Evolutionary conservation across 2,329 filamentous ascomycete genomes (phyloP), one percentile per base, ranked within the genome.

Genomic region (Lomentospora prolificans): DNA sequence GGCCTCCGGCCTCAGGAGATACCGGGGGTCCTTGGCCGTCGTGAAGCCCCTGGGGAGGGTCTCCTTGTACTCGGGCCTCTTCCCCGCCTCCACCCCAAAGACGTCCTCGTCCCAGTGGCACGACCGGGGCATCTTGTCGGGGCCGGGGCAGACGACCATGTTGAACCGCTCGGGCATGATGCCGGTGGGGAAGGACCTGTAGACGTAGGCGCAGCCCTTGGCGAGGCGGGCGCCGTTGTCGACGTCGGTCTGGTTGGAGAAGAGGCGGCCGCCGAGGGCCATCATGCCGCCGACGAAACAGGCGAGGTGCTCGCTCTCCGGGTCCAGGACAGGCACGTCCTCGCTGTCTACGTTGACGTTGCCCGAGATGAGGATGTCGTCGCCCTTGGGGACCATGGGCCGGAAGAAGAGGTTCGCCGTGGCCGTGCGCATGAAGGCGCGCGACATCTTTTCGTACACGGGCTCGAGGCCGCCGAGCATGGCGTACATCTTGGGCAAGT

Each of bases 1-100:
- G 2, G 87, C 87, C 69, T 92, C 88, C 19, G 87, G 87, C 57
- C 85, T 78, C 48, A 89, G 73, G 28, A 87, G 80, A 64, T 88
- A 89, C 56, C 76, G 75, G 41, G 72, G 69, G 57, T 85, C 79
- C 44, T 70, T 67, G 50, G 85, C 75, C 17, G 72, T 71, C 2
- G 76, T 71, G 65, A 86, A 80, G 19, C 83, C 84, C 4, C 69
- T 70, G 6, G 77, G 75, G 4, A 86, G 62, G 17, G 53, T 50
- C 10, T 27, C 4, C 60, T 61, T 53, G 62, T 61, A 62, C 48
- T 65, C 59, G 61, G 33, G 57, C 1, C 30, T 31, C 1, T 64
- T 60, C n/a, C 67, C 61, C 19, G 55, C 58, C 4, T 53, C 39
- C 31, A 48, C 28, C 25, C 59, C 53, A 67, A 67, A 70, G n/a